Evolutionary conservation across 2,329 filamentous ascomycete genomes (phyloP).

Genomic region (Apiospora rasikravindrae): DNA sequence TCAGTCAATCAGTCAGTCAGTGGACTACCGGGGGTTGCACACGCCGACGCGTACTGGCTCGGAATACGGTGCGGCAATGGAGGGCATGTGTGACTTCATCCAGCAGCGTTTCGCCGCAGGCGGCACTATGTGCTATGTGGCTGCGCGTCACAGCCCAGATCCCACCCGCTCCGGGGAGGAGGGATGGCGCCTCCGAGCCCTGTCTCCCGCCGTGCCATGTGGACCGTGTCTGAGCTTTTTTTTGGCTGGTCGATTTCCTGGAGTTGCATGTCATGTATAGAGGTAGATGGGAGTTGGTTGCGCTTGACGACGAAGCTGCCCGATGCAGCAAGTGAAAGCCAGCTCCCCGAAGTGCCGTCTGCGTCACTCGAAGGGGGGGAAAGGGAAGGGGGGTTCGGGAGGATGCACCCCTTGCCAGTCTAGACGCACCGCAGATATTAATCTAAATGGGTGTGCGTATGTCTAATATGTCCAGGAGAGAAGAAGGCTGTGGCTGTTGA

Average conservation of each 20-base stretch:
- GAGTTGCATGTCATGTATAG: constrained; percentile 1
- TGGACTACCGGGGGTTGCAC: neutral
- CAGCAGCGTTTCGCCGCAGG: constrained; percentile 1
- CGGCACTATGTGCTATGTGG: constrained; percentile 1
- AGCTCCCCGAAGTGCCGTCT: constrained; percentile 8
- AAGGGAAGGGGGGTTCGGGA: neutral
- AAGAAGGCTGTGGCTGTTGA: neutral
- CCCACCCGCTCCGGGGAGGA: constrained; percentile 11
- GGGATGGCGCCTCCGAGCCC: constrained; percentile 9
- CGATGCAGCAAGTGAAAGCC: neutral
- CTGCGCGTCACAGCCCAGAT: constrained; percentile 7
- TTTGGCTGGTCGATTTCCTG: constrained; percentile 5
- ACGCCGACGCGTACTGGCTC: constrained; percentile 6
- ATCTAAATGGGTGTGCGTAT: neutral
- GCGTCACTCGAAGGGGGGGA: neutral
- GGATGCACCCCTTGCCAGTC: neutral
- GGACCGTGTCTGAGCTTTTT: constrained; percentile 10
- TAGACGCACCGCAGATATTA: neutral
- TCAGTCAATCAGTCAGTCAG: neutral
- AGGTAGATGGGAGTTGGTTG: neutral
- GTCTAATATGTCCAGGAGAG: constrained; percentile 4
- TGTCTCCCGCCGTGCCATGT: constrained; percentile 16
- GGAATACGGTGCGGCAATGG: constrained; percentile 3
- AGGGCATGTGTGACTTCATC: constrained; percentile 11
- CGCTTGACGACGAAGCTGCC: neutral